phyloP scores from a whole-genome alignment of 495 filamentous ascomycete species.

The Penicillium ochrochloron region DNA sequence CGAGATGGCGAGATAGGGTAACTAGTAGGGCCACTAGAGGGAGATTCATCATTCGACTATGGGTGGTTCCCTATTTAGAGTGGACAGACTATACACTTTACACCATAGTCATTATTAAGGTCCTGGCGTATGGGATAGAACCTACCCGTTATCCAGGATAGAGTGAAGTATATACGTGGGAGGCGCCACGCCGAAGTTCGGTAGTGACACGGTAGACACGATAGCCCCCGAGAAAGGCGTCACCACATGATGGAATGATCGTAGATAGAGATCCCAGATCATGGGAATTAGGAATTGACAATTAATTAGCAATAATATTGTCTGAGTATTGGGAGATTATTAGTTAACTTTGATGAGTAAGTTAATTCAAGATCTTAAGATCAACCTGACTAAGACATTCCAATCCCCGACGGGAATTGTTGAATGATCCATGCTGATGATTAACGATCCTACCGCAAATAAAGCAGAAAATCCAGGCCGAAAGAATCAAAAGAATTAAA shows the following conservation, averaged over 20 bases:
- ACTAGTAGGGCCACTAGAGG: background rate
- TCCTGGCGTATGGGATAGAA: background rate
- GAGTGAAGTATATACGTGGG: conserved; percentile 3
- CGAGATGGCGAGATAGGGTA: background rate
- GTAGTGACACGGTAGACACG: conserved; percentile 2
- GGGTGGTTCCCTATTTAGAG: background rate
- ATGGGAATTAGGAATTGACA: background rate
- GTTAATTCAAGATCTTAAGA: background rate
- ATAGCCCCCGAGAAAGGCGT: background rate
- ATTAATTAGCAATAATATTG: background rate
- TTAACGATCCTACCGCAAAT: background rate
- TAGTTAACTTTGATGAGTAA: background rate
- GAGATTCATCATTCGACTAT: background rate
- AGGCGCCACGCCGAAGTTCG: conserved; percentile 15
- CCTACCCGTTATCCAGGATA: background rate
- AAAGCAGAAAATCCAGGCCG: background rate
- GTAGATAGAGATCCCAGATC: background rate
- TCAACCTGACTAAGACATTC: background rate
- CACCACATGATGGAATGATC: background rate
- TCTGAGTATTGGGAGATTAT: background rate
- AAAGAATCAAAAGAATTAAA: background rate
- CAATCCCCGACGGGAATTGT: background rate
- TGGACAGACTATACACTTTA: too few relatives aligned
- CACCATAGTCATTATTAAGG: background rate
- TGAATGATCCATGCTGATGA: background rate